Evolutionary conservation across 768 basidiomycete genomes (phyloP).

Genomic region (Kwoniella newhampshirensis): DNA sequence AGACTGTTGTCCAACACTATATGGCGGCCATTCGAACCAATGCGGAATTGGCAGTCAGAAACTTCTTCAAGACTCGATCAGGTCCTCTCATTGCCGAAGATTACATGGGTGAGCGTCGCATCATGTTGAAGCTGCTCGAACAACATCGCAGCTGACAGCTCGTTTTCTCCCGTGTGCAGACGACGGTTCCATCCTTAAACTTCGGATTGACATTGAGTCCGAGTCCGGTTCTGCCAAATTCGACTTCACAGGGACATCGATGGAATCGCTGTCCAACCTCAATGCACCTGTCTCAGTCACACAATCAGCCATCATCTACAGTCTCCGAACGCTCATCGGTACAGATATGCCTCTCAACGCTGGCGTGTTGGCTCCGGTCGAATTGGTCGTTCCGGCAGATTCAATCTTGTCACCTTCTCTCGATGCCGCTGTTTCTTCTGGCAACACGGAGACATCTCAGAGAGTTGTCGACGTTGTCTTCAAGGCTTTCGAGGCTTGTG

Average conservation of each 20-base stretch:
- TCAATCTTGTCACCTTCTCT: constrained; percentile 76
- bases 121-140: constrained; percentile 59
- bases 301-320: constrained; percentile 45
- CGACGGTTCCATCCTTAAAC: constrained; percentile 50
- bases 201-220: constrained; percentile 75
- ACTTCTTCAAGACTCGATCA: constrained; percentile 61
- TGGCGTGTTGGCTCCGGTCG: constrained; percentile 25
- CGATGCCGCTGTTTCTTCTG: constrained; percentile 75
- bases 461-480: constrained; percentile 92
- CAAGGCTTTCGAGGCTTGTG: constrained; percentile 84
- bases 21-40: constrained; percentile 78
- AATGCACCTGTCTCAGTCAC: constrained; percentile 38
- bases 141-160: no score
- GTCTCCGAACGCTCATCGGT: constrained; percentile 29
- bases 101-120: constrained; percentile 63
- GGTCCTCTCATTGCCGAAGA: constrained; percentile 59
- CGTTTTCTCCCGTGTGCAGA: constrained; percentile 57
- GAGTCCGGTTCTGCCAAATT: constrained; percentile 72
- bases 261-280: constrained; percentile 24
- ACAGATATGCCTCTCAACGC: constrained; percentile 41
- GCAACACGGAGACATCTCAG: constrained; percentile 61
- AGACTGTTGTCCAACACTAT: constrained; percentile 84
- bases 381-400: constrained; percentile 76
- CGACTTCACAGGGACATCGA: constrained; percentile 63
- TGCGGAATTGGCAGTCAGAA: constrained; percentile 81